phyloP scores from a whole-genome alignment of 345 rosid species.

The Corymbia maculata region DNA sequence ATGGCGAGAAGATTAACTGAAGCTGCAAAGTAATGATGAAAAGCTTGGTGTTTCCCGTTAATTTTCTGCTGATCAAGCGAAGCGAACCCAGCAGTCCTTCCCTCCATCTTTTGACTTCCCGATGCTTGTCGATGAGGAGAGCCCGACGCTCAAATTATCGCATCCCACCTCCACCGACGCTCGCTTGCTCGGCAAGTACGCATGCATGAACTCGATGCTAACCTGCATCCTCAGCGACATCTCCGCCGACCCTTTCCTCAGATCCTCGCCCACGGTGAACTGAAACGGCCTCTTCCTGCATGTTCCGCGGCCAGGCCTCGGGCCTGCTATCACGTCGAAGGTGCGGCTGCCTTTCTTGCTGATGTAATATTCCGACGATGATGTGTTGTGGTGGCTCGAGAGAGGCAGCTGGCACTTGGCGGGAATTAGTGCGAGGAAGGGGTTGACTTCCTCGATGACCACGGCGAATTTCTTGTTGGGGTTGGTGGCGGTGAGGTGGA shows the following conservation, averaged over 20 bases:
- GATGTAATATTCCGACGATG: background rate
- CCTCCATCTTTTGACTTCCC: background rate
- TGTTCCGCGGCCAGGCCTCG: background rate
- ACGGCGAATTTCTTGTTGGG: background rate
- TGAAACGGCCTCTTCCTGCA: background rate
- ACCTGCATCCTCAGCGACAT: background rate
- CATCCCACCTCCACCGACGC: background rate
- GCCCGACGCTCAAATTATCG: background rate
- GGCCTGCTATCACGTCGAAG: background rate
- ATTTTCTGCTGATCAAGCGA: background rate
- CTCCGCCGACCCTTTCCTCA: background rate
- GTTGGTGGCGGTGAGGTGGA: background rate
- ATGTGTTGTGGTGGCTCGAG: background rate
- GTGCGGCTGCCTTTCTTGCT: background rate
- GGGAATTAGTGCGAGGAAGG: background rate
- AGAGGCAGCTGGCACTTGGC: background rate
- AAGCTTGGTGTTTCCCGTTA: background rate
- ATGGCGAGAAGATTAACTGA: background rate
- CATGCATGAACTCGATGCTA: background rate
- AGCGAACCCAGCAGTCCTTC: background rate
- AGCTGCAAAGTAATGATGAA: background rate
- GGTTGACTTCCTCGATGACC: background rate
- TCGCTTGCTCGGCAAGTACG: background rate
- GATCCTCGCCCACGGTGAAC: background rate
- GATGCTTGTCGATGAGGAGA: background rate